Percentiles rank a stretch among this genome's conserved stretches.
Conservation (phyloP, 768 basidiomycete species). For the Suillus decipiens region DNA sequence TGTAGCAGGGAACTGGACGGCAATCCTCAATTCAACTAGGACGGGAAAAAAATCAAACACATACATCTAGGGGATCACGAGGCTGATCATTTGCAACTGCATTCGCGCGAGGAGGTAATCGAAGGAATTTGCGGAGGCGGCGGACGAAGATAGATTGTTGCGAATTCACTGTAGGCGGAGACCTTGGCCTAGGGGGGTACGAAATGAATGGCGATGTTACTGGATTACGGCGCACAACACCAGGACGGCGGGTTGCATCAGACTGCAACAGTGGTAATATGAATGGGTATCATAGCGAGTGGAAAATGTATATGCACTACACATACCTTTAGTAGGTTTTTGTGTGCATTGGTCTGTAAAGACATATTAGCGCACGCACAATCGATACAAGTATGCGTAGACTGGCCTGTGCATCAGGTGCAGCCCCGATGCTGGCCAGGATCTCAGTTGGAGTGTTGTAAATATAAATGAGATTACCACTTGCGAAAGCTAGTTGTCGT, state of each 20-base stretch:
- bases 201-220: background rate
- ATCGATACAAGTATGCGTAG: no score
- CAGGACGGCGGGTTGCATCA: background rate
- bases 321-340: background rate
- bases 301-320: background rate
- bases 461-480: background rate
- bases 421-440: background rate
- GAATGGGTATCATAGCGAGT: background rate
- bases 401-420: background rate
- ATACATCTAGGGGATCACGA: background rate
- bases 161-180: background rate
- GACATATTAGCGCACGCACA: background rate
- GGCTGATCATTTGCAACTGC: background rate
- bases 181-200: background rate
- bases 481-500: constrained; percentile 2
- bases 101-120: background rate
- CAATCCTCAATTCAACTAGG: background rate
- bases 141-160: background rate
- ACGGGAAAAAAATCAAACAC: background rate
- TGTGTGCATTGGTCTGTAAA: background rate
- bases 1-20: background rate
- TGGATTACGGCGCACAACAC: background rate
- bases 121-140: background rate
- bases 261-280: background rate
- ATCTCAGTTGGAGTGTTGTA: background rate